Percentiles rank a stretch among this genome's conserved stretches.
These are phyloP conservation scores for Xylariales sp. DNA, from an alignment of 2,329 filamentous ascomycete genomes.

Conservation along the genomic window DNA sequence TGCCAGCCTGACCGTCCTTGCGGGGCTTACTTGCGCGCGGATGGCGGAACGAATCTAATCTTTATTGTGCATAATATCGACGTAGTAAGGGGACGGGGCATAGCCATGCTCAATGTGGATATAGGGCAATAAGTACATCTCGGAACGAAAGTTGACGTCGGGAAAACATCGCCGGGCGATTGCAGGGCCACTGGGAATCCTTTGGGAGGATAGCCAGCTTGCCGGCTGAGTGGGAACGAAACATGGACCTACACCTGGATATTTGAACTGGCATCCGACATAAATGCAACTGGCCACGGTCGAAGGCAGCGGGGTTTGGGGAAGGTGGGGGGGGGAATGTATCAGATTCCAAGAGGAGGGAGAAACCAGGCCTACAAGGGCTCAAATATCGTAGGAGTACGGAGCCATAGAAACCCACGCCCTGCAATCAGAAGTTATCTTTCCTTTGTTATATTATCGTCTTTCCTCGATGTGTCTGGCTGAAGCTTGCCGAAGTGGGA, in stretches of 20 bases:
- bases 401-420: constrained; percentile 5
- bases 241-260: too few relatives aligned
- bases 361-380: background rate
- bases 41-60: constrained; percentile 27
- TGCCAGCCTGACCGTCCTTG: constrained; percentile 16
- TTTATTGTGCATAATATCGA: constrained; percentile 29
- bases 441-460: constrained; percentile 6
- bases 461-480: constrained; percentile 1
- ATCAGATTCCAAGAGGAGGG: too few relatives aligned
- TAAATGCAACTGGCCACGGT: too few relatives aligned
- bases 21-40: constrained; percentile 17
- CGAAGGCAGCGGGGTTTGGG: too few relatives aligned
- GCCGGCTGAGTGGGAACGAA: too few relatives aligned
- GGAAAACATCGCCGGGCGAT: too few relatives aligned
- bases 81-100: background rate
- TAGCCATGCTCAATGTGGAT: background rate
- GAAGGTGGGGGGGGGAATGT: too few relatives aligned
- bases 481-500: background rate
- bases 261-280: too few relatives aligned
- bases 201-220: too few relatives aligned
- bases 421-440: constrained; percentile 6
- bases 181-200: too few relatives aligned
- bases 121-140: background rate
- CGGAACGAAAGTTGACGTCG: too few relatives aligned
- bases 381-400: constrained; percentile 3